Conservation (phyloP, 192 early-diverging fungal species). For the Podila epigama region DNA sequence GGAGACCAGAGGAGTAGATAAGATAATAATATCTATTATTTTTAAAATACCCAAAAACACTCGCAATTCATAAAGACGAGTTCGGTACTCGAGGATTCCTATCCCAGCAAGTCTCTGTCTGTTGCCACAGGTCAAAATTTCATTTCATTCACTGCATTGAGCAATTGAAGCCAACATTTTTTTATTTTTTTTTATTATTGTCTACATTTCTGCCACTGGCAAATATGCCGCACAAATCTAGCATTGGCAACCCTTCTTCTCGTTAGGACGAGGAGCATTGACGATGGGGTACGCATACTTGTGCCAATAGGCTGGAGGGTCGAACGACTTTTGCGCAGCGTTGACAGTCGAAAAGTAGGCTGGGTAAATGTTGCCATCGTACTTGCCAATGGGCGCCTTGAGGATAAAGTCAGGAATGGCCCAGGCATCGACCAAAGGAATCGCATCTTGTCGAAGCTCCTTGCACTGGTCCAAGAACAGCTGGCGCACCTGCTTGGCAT, state of each 20-base stretch:
- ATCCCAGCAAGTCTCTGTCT: too few species aligned
- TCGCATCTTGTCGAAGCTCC: constrained; percentile 53
- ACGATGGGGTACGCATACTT: constrained; percentile 42
- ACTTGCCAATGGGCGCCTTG: constrained; percentile 64
- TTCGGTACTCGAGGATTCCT: too few species aligned
- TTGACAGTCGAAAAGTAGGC: constrained; percentile 31
- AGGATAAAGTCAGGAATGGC: constrained; percentile 60
- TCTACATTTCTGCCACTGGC: too few species aligned
- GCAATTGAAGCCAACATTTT: too few species aligned
- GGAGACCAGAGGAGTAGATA: too few species aligned
- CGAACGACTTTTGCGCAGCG: constrained; percentile 27
- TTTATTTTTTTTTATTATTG: too few species aligned
- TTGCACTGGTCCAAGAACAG: constrained; percentile 47
- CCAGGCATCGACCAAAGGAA: constrained; percentile 62
- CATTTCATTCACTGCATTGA: too few species aligned
- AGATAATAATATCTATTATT: background rate
- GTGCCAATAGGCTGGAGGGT: constrained; percentile 31
- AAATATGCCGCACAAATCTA: too few species aligned
- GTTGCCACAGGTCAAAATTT: too few species aligned
- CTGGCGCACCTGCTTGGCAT: constrained; percentile 45
- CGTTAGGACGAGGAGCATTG: constrained; percentile 43
- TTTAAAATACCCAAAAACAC: too few species aligned
- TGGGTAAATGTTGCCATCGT: constrained; percentile 63
- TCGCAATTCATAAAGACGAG: too few species aligned
- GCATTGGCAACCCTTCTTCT: constrained; percentile 37